Evolutionary conservation across 2,329 filamentous ascomycete genomes (phyloP), one percentile per base, ranked within the genome.

Genomic region (Emmonsiellopsis sp.): DNA sequence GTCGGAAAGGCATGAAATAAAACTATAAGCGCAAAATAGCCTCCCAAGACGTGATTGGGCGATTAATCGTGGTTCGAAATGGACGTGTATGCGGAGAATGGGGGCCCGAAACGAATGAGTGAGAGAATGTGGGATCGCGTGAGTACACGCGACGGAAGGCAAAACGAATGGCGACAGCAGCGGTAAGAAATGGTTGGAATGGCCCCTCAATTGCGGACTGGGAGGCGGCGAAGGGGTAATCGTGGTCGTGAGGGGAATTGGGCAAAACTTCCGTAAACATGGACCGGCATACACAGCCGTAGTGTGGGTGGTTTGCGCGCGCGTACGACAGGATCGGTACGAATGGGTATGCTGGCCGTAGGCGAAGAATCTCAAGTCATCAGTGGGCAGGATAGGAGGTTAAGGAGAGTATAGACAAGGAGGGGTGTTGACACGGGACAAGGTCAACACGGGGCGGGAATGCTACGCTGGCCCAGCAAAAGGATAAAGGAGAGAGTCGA

Each of bases 351-450:
- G 50, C 42, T 37, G 33, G 42, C 32, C 42, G 50, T 37, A 37
- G 50, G 45, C 27, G 45, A 52, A 10, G 42, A 45, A 52, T 42
- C 44, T 31, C 11, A 52, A 37, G 33, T 45, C 27, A 43, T 44
- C 17, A 45, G 32, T 14, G 33, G 14, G 32, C 14, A 31, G 42
- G 33, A 31, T 52, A 33, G 31, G 32, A 13, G n/a, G 21, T 33
- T 43, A 52, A 52, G 5, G 50, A 52, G 33, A 52, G 50, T 45
- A 37, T 52, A 27, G 47, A 51, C 51, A 51, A 43, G 34, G 39
- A 53, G 48, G 13, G 53, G 27, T 42, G 11, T 17, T 9, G 49
- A 42, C 10, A 34, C 21, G 31, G 32, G 39, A 45, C 13, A 27
- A 45, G 36, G 40, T 40, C 42, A 52, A 44, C 31, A 42, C 21